Evolutionary conservation across 2,329 filamentous ascomycete genomes (phyloP).

Genomic region (Thelonectria olida): DNA sequence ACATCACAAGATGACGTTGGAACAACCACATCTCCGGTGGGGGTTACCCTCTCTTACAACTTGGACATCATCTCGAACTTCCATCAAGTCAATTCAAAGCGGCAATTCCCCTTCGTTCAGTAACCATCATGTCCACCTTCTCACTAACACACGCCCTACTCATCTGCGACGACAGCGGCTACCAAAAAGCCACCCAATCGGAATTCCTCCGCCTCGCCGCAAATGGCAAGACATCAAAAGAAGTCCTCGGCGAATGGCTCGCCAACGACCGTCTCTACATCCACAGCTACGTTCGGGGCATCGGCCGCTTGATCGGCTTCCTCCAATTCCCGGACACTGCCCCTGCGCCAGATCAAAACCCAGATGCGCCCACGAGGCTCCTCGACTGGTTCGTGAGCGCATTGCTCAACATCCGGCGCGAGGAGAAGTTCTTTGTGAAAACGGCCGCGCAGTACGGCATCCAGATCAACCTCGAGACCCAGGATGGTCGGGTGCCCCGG

Average conservation of each 20-base stretch:
- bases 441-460: constrained; percentile 70
- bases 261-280: constrained; percentile 77
- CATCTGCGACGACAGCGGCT: constrained; percentile 54
- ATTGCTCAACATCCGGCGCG: constrained; percentile 71
- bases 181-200: constrained; percentile 68
- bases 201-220: constrained; percentile 74
- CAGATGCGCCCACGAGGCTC: constrained; percentile 60
- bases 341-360: constrained; percentile 2
- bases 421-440: constrained; percentile 74
- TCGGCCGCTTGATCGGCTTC: constrained; percentile 70
- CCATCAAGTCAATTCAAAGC: too few species aligned
- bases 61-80: too few species aligned
- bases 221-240: constrained; percentile 65
- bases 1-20: too few species aligned
- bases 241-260: constrained; percentile 71
- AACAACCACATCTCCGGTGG: too few species aligned
- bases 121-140: constrained; percentile 16
- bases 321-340: constrained; percentile 60
- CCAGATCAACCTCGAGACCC: constrained; percentile 51
- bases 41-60: too few species aligned
- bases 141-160: constrained; percentile 68
- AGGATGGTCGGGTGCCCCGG: constrained; percentile 35
- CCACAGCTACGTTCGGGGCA: constrained; percentile 74
- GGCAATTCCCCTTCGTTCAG: too few species aligned
- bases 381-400: constrained; percentile 71